Percentiles rank a stretch among this genome's conserved stretches.
Evolutionary conservation across 768 basidiomycete species (phyloP).

Genomic region (Psilocybe sp.): DNA sequence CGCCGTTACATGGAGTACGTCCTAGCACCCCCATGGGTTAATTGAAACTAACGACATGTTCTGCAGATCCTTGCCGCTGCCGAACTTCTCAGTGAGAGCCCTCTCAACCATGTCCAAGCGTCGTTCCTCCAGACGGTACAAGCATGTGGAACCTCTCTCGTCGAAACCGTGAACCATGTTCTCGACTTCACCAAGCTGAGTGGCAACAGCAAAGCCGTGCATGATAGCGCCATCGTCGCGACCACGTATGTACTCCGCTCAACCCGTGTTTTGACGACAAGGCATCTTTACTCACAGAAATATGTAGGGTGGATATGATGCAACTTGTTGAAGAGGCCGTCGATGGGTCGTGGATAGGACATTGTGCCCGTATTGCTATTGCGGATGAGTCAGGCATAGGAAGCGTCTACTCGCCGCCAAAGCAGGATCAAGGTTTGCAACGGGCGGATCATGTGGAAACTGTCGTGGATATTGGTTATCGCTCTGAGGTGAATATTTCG

Average conservation of each 20-base stretch:
- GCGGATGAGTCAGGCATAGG: slow-evolving; percentile 79
- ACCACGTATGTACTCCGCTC: slow-evolving; percentile 50
- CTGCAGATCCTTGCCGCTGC: slow-evolving; percentile 83
- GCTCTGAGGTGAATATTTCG: slow-evolving; percentile 47
- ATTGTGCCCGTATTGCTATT: slow-evolving; percentile 73
- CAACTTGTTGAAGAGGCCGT: slow-evolving; percentile 86
- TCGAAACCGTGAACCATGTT: slow-evolving; percentile 96
- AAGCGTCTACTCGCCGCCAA: slow-evolving; percentile 87
- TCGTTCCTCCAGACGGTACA: slow-evolving; percentile 93
- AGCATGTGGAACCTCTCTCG: slow-evolving; percentile 91
- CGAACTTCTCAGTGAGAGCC: slow-evolving; percentile 83
- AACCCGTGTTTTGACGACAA: slow-evolving; percentile 3
- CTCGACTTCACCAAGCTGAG: slow-evolving; percentile 95
- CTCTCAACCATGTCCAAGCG: slow-evolving; percentile 74
- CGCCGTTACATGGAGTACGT: slow-evolving; percentile 85
- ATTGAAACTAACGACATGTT: neutral
- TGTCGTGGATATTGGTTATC: slow-evolving; percentile 79
- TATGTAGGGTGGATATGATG: slow-evolving; percentile 66
- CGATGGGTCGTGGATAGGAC: slow-evolving; percentile 93
- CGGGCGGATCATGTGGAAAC: slow-evolving; percentile 69
- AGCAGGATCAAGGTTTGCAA: slow-evolving; percentile 44
- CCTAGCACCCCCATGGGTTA: slow-evolving; percentile 34
- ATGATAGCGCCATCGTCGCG: slow-evolving; percentile 71
- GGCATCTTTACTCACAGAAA: neutral
- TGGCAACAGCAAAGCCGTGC: slow-evolving; percentile 77